Evolutionary conservation across 108 stramenopile genomes (phyloP), one percentile per base, ranked within the genome.

Genomic region (Cyclotella sp.): DNA sequence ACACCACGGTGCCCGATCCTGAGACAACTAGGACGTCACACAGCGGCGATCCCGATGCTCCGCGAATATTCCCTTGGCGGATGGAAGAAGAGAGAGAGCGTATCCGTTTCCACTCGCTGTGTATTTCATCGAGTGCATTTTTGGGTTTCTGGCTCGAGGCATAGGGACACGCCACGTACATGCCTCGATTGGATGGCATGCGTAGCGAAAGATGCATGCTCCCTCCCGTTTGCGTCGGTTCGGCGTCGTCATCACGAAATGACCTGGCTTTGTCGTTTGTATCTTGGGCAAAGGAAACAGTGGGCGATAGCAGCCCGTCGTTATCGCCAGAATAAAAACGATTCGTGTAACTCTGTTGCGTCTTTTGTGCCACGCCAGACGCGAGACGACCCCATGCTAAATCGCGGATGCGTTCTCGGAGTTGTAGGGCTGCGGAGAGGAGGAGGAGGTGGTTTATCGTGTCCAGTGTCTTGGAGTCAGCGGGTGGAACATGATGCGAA

Each of bases 141-240:
- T 26, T 63, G 62, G 19, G 22, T 60, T 28, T 55, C 27, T 62
- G 30, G n/a, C 28, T 45, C 9, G 39, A 13, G 40, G 43, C 26
- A 21, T 66, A 54, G 5, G 70, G 82, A 73, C 59, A 34, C 0
- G 78, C 60, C 84, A 95, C 90, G 43, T 82, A 70, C 8, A 85
- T 82, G 44, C 83, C 85, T 16, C 53, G 19, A 21, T 84, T 77
- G 19, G 84, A 46, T 0, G 94, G 94, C 49, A 83, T 88, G n/a
- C 94, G 88, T 22, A 91, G 73, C 3, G 92, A 82, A 29, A 95
- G 75, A 59, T 91, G 88, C 89, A 91, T 92, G 42, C 92, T 91
- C 9, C 89, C 68, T 3, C 45, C 28, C 10, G 3, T 51, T 45
- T 40, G 1, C 81, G 24, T 21, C 42, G 58, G 22, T 1, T 3